phyloP scores from a whole-genome alignment of 2,329 filamentous ascomycete species.

The Colletotrichum plurivorum region DNA sequence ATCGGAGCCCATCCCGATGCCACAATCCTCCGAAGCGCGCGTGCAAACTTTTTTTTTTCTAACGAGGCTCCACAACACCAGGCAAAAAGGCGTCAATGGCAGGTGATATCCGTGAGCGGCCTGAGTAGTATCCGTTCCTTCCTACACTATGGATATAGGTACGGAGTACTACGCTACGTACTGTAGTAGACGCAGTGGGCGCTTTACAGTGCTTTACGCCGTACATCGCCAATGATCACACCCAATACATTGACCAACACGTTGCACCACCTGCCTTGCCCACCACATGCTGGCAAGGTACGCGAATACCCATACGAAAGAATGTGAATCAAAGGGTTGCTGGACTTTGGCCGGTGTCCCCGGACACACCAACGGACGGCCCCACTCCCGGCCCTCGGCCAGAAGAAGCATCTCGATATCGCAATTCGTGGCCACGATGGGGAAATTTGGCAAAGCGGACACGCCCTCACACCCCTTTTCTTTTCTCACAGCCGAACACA shows the following conservation, averaged over 20 bases:
- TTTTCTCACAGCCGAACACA: slow-evolving; percentile 1
- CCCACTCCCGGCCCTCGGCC: slow-evolving; percentile 16
- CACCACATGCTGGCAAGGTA: too few species aligned
- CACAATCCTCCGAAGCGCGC: slow-evolving; percentile 28
- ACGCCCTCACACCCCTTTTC: not conserved
- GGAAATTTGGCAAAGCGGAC: slow-evolving; percentile 23
- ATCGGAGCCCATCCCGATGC: slow-evolving; percentile 36
- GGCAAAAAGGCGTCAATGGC: slow-evolving; percentile 1
- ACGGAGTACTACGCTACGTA: too few species aligned
- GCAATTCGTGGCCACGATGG: slow-evolving; percentile 37
- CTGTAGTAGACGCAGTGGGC: too few species aligned
- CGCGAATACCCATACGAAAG: too few species aligned
- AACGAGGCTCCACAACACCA: slow-evolving; percentile 12
- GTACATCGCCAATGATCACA: too few species aligned
- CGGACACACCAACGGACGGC: slow-evolving; percentile 5
- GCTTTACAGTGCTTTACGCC: too few species aligned
- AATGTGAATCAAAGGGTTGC: too few species aligned
- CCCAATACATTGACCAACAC: too few species aligned
- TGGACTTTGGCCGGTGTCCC: not conserved
- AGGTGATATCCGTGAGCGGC: too few species aligned
- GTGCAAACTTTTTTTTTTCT: slow-evolving; percentile 36
- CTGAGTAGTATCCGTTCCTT: too few species aligned
- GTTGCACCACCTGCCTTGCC: too few species aligned
- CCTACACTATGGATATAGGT: too few species aligned
- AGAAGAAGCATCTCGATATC: slow-evolving; percentile 30